A percentile compares a stretch with the other conserved stretches of the same genome.
Evolutionary conservation across 352 stramenopile genomes (phyloP).

Genomic region (Pythium chondricola): DNA sequence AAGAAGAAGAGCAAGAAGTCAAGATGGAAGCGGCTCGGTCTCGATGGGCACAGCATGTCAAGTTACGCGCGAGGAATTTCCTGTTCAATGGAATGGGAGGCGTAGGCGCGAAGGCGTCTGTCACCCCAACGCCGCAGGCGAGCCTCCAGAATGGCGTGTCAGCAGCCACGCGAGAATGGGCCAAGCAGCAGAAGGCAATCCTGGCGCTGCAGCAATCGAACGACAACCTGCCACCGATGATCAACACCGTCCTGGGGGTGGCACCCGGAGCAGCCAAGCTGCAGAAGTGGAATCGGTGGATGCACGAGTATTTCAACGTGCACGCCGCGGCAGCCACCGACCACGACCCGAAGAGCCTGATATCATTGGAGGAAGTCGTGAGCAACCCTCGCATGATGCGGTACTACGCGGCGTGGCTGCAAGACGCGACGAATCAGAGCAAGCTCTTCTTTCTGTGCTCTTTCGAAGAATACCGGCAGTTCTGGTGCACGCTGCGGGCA

Average conservation of each 20-base stretch:
- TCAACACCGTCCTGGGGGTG: conserved; percentile 16
- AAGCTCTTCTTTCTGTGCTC: conserved; percentile 42
- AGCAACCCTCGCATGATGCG: conserved; percentile 39
- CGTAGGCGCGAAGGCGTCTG: conserved; percentile 1
- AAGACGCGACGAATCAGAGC: conserved; percentile 26
- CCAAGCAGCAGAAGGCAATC: conserved; percentile 67
- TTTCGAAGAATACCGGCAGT: conserved; percentile 36
- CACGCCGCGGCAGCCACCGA: conserved; percentile 15
- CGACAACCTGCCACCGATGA: too few relatives aligned
- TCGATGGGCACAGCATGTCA: conserved; percentile 81
- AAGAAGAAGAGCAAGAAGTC: conserved; percentile 74
- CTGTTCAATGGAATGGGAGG: conserved; percentile 39
- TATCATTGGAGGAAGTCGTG: conserved; percentile 36
- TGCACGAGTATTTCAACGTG: conserved; percentile 27
- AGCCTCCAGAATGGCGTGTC: conserved; percentile 20
- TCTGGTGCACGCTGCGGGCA: conserved; percentile 24
- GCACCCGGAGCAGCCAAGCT: conserved; percentile 53
- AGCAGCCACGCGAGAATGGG: conserved; percentile 58
- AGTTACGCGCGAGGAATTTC: conserved; percentile 77
- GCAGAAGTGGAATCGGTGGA: conserved; percentile 58
- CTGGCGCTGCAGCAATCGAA: conserved; percentile 40
- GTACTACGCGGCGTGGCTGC: conserved; percentile 38
- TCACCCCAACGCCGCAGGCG: conserved; percentile 6
- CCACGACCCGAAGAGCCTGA: conserved; percentile 13
- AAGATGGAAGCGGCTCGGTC: conserved; percentile 82